Percentiles rank a stretch among this genome's conserved stretches.
phyloP scores from a whole-genome alignment of 2,329 filamentous ascomycete species.

The Ophiosphaerella herpotricha region DNA sequence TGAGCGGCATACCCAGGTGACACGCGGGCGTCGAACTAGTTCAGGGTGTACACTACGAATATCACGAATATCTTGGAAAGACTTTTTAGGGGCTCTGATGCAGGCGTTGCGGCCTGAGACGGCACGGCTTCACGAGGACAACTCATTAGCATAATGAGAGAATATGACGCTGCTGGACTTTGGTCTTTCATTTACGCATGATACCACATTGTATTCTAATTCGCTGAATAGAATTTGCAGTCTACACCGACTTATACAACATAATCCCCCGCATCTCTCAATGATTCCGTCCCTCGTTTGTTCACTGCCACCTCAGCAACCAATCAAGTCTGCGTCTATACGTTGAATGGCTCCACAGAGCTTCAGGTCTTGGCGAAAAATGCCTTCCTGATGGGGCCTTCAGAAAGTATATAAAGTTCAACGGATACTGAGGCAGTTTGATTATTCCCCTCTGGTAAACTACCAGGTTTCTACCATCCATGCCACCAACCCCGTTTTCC shows the following conservation, averaged over 20 bases:
- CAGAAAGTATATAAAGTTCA: neutral
- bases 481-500: neutral
- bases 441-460: neutral
- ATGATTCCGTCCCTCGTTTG: too few relatives aligned
- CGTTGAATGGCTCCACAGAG: neutral
- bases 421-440: neutral
- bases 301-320: neutral
- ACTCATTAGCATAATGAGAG: too few relatives aligned
- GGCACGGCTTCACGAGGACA: too few relatives aligned
- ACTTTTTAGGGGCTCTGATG: neutral
- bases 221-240: too few relatives aligned
- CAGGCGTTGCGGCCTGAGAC: too few relatives aligned
- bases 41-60: neutral
- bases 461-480: neutral
- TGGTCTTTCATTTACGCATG: too few relatives aligned
- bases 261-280: too few relatives aligned
- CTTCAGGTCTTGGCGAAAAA: slow-evolving; percentile 1
- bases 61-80: neutral
- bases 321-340: slow-evolving; percentile 1
- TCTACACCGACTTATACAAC: too few relatives aligned
- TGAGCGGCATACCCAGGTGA: slow-evolving; percentile 5
- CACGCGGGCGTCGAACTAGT: neutral
- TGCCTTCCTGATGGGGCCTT: neutral
- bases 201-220: too few relatives aligned
- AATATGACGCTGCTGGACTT: too few relatives aligned